Evolutionary conservation across 257 asterid genomes (phyloP).

Genomic region (Salvia rosmarinus): DNA sequence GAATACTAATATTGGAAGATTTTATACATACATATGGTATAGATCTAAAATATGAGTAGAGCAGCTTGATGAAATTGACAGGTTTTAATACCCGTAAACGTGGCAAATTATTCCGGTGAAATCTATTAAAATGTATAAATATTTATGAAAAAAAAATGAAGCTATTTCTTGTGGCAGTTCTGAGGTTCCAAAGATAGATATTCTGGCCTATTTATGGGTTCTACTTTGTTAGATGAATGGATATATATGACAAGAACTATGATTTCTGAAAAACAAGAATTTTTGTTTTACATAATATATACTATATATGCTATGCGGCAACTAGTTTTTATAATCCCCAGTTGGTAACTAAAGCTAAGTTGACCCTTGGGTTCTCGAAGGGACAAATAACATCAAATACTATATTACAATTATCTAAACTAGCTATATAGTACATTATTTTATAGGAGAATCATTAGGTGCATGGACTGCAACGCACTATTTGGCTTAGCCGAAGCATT

Average conservation of each 20-base stretch:
- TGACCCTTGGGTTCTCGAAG: slow-evolving; percentile 27
- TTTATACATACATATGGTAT: too few relatives aligned
- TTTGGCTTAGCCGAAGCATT: too few relatives aligned
- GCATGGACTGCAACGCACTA: background rate
- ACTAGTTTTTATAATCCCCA: background rate
- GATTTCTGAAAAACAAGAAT: slow-evolving; percentile 22
- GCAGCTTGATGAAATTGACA: too few relatives aligned
- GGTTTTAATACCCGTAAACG: background rate
- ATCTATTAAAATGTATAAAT: background rate
- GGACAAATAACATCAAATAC: background rate
- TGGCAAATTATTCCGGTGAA: background rate
- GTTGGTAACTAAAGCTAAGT: background rate
- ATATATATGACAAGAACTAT: background rate
- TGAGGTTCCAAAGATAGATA: slow-evolving; percentile 25
- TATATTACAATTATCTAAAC: too few relatives aligned
- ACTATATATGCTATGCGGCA: background rate
- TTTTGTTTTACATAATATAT: slow-evolving; percentile 14
- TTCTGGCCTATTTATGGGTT: background rate
- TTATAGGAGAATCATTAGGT: background rate
- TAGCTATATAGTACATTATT: too few relatives aligned
- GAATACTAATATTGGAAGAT: too few relatives aligned
- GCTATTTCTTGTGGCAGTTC: background rate
- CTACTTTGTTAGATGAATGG: background rate
- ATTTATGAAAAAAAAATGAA: background rate
- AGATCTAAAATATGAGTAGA: too few relatives aligned